Evolutionary conservation across 768 basidiomycete genomes (phyloP).

Genomic region (Leccinum longicurvipes): DNA sequence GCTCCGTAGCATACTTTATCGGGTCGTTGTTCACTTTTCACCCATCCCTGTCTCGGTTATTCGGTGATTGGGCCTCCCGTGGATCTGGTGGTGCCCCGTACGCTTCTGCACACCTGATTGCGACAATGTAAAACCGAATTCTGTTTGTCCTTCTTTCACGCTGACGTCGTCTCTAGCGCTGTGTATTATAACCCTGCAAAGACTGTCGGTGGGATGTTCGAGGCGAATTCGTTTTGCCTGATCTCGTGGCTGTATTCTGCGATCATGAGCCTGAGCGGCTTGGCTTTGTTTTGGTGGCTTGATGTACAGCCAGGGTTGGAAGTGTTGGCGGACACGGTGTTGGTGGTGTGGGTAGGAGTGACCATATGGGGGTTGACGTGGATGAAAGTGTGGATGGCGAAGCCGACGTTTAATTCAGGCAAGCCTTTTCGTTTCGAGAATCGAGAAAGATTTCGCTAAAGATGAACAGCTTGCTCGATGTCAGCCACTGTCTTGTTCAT

Average conservation of each 20-base stretch:
- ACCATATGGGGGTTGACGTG: conserved; percentile 82
- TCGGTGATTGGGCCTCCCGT: conserved; percentile 58
- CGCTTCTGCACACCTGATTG: conserved; percentile 86
- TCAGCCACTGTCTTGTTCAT: conserved; percentile 78
- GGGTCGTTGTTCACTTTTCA: conserved; percentile 92
- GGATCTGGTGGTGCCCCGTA: conserved; percentile 54
- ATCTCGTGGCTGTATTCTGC: conserved; percentile 68
- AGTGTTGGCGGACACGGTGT: conserved; percentile 69
- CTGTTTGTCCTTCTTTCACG: not conserved
- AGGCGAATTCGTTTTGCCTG: conserved; percentile 81
- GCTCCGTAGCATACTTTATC: conserved; percentile 85
- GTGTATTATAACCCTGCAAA: conserved; percentile 95
- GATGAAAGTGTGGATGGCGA: conserved; percentile 89
- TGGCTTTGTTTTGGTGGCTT: conserved; percentile 78
- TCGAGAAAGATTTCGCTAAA: not conserved
- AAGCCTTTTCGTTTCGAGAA: conserved; percentile 8
- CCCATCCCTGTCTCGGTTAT: conserved; percentile 63
- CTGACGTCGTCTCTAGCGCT: conserved; percentile 42
- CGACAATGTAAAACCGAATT: conserved; percentile 61
- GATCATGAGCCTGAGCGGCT: conserved; percentile 69
- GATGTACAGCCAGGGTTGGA: conserved; percentile 69
- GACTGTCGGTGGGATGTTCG: conserved; percentile 88
- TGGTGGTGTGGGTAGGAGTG: conserved; percentile 79
- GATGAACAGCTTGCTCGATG: conserved; percentile 72
- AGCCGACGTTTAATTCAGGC: conserved; percentile 89